phyloP scores from a whole-genome alignment of 495 filamentous ascomycete species.

The Tetracladium setigerum region DNA sequence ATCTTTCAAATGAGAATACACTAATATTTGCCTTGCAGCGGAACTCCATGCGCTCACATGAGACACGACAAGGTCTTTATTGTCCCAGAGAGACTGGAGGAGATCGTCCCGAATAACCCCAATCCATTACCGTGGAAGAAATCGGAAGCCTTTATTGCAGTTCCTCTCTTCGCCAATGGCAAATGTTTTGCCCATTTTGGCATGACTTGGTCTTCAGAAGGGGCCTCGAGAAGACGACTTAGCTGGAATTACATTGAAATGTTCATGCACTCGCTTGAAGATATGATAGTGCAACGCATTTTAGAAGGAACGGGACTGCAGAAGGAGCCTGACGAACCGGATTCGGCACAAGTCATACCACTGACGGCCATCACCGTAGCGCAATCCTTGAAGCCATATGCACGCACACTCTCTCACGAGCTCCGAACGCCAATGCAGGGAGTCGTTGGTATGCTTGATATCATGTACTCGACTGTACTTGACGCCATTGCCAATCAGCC shows the following conservation, averaged over 20 bases:
- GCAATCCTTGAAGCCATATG: constrained; percentile 71
- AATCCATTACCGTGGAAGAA: constrained; percentile 48
- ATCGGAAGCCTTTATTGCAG: constrained; percentile 61
- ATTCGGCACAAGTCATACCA: constrained; percentile 36
- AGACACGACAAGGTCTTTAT: constrained; percentile 67
- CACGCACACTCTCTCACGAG: constrained; percentile 72
- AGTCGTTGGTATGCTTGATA: constrained; percentile 77
- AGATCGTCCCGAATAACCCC: constrained; percentile 52
- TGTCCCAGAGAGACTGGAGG: constrained; percentile 54
- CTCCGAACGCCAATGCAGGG: constrained; percentile 80
- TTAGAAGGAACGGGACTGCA: constrained; percentile 39
- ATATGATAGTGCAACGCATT: constrained; percentile 56
- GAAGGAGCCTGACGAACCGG: constrained; percentile 17
- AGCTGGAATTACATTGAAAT: constrained; percentile 69
- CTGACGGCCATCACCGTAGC: constrained; percentile 43
- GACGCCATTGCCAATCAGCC: constrained; percentile 55
- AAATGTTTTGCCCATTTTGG: constrained; percentile 72
- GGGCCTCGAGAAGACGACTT: constrained; percentile 44
- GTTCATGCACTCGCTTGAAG: constrained; percentile 69
- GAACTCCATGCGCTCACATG: constrained; percentile 62
- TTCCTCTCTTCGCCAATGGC: constrained; percentile 63
- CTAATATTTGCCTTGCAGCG: no score
- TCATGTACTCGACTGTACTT: constrained; percentile 73
- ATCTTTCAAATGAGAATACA: background rate
- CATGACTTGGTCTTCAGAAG: constrained; percentile 64